These are phyloP conservation scores for Pythium brassicae DNA, from an alignment of 352 stramenopile genomes.

Conservation along the genomic window DNA sequence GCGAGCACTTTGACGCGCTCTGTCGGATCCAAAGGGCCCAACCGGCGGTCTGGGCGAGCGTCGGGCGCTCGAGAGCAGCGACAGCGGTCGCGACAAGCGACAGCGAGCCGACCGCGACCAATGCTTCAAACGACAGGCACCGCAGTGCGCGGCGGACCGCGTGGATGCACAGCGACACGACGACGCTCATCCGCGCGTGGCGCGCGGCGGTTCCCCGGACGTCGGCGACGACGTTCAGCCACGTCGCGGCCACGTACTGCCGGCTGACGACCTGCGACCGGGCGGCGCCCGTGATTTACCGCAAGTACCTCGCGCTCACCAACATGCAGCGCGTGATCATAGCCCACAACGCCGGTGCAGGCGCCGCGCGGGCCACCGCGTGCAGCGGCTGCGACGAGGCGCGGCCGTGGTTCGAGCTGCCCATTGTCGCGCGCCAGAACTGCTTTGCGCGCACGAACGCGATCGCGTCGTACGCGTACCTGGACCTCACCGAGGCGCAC, in stretches of 20 bases:
- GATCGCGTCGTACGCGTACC: background rate
- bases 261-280: background rate
- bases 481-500: background rate
- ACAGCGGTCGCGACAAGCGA: no score
- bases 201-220: background rate
- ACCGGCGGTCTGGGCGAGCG: background rate
- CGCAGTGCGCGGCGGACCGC: background rate
- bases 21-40: background rate
- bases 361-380: background rate
- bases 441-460: background rate
- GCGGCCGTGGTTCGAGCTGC: background rate
- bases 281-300: background rate
- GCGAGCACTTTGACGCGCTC: background rate
- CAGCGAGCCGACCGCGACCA: no score
- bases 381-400: background rate
- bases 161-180: background rate
- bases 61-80: background rate
- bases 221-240: background rate
- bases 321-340: background rate
- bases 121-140: no score
- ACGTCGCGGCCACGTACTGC: background rate
- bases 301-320: background rate
- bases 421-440: background rate
- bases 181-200: background rate
- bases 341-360: background rate